These are phyloP conservation scores for Odonthalia washingtoniensis DNA, from an alignment of 31 red algal species.

Conservation along the genomic window DNA sequence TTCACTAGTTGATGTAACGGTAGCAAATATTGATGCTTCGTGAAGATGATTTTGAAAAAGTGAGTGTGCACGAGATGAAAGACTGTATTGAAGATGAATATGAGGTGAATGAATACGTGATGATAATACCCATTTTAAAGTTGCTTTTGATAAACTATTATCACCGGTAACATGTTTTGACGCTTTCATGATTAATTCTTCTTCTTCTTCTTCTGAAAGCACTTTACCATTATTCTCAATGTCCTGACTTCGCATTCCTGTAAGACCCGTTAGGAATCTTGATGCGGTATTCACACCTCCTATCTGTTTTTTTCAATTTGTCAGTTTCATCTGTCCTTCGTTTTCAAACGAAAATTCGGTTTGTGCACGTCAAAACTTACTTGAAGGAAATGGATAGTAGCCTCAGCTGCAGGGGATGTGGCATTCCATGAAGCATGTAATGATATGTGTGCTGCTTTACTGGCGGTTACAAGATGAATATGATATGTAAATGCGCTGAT, in stretches of 20 bases:
- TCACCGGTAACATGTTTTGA: background rate
- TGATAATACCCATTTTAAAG: slow-evolving; percentile 23
- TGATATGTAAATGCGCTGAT: too few species aligned
- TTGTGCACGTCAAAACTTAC: background rate
- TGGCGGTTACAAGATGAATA: background rate
- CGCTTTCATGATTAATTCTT: too few species aligned
- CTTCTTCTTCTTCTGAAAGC: too few species aligned
- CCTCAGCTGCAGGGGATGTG: background rate
- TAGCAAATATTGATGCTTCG: slow-evolving; percentile 23
- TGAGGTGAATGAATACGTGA: slow-evolving; percentile 35
- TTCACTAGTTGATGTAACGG: background rate
- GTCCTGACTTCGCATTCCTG: too few species aligned
- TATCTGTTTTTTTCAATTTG: too few species aligned
- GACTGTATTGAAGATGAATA: slow-evolving; percentile 37
- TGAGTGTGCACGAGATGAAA: background rate
- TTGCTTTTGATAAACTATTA: background rate
- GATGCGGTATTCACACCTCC: too few species aligned
- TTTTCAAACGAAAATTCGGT: too few species aligned
- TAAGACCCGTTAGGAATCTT: too few species aligned
- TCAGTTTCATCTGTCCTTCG: too few species aligned
- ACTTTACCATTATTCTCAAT: too few species aligned
- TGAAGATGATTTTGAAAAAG: background rate
- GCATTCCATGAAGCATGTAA: background rate
- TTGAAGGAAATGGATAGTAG: background rate
- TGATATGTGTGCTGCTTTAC: background rate